Conservation (phyloP, 1,284 basidiomycete species). For the Hemileia vastatrix region DNA sequence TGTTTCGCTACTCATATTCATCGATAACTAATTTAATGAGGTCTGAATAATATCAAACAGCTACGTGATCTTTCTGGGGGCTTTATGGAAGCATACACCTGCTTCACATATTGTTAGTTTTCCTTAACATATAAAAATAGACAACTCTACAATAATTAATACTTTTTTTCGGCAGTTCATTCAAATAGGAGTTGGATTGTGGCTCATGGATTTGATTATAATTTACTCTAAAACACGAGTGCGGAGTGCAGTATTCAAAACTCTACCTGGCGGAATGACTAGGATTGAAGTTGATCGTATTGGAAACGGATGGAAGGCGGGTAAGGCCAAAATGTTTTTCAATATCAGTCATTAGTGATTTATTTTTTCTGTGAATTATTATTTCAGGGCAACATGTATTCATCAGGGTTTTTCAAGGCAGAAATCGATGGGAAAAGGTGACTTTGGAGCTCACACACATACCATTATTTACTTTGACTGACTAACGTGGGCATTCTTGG, state of each 20-base stretch:
- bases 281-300: constrained; percentile 8
- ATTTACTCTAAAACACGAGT: constrained; percentile 1
- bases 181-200: too few relatives aligned
- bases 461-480: too few relatives aligned
- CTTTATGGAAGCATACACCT: neutral
- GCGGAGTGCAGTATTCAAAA: constrained; percentile 1
- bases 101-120: neutral
- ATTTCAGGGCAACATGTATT: constrained; percentile 10
- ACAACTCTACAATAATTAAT: too few relatives aligned
- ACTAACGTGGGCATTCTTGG: too few relatives aligned
- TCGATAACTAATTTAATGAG: neutral
- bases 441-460: too few relatives aligned
- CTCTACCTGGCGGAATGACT: constrained; percentile 8
- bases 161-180: too few relatives aligned
- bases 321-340: neutral
- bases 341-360: too few relatives aligned
- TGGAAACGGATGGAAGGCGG: constrained; percentile 13
- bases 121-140: too few relatives aligned
- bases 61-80: neutral
- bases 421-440: constrained; percentile 9
- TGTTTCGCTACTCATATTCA: neutral
- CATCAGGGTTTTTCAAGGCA: constrained; percentile 6
- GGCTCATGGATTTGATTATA: too few relatives aligned
- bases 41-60: neutral
- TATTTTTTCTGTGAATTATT: too few relatives aligned